These are phyloP conservation scores for Neopestalotiopsis clavispora DNA, from an alignment of 2,329 filamentous ascomycete genomes.

Conservation along the genomic window DNA sequence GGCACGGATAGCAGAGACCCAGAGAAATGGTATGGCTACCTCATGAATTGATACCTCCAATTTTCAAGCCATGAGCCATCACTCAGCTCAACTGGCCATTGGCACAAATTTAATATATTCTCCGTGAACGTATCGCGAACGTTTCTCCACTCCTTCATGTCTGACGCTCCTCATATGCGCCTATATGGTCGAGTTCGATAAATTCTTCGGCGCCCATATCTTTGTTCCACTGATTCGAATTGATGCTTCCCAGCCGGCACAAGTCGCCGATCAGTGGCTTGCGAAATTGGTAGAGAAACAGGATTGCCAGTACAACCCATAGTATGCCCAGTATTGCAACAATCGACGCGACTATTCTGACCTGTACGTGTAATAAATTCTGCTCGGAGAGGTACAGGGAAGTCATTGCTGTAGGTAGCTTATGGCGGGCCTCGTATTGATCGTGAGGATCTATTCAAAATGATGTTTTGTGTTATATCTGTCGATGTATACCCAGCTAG, in stretches of 20 bases:
- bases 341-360: neutral
- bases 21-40: neutral
- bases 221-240: neutral
- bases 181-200: neutral
- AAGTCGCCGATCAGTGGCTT: neutral
- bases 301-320: neutral
- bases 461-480: neutral
- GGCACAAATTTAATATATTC: no score
- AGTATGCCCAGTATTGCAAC: neutral
- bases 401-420: neutral
- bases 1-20: neutral
- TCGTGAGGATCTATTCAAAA: neutral
- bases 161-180: neutral
- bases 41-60: no score
- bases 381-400: neutral
- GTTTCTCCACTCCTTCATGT: neutral
- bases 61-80: no score
- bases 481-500: no score
- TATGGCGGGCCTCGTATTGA: neutral
- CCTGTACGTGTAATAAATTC: neutral
- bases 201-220: neutral
- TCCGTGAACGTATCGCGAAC: neutral
- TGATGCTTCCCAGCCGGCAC: neutral
- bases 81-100: no score
- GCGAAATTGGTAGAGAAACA: constrained; percentile 4